Conservation (phyloP, 2,329 filamentous ascomycete genomes). For the Aureobasidium sp. region DNA sequence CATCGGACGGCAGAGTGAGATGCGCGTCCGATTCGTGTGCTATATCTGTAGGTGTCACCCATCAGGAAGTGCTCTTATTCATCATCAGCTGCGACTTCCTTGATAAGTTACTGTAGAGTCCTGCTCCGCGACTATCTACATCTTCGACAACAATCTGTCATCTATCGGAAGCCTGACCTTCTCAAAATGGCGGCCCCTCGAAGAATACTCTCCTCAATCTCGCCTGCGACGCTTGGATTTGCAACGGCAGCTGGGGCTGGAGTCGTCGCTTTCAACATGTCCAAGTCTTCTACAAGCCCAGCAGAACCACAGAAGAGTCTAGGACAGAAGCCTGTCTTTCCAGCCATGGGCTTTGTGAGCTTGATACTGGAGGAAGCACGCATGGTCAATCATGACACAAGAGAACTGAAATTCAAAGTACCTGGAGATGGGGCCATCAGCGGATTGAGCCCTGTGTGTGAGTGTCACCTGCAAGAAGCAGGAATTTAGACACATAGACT, state of each 20-base stretch:
- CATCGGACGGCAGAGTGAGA: not conserved
- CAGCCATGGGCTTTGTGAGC: constrained; percentile 32
- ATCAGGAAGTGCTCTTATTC: not conserved
- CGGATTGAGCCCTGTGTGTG: constrained; percentile 31
- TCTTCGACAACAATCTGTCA: too few relatives aligned
- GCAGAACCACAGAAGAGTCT: not conserved
- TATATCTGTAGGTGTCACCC: not conserved
- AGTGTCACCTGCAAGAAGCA: not conserved
- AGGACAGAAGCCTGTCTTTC: constrained; percentile 11
- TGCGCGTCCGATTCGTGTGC: not conserved
- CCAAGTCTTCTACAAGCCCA: not conserved
- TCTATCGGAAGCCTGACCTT: too few relatives aligned
- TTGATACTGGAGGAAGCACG: constrained; percentile 45
- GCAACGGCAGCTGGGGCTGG: constrained; percentile 1
- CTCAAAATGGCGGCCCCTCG: not conserved
- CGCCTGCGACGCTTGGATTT: not conserved
- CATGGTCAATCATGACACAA: constrained; percentile 51
- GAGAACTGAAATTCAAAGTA: constrained; percentile 48
- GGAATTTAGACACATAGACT: not conserved
- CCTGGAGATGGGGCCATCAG: constrained; percentile 39
- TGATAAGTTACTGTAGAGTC: constrained; percentile 20
- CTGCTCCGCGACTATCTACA: constrained; percentile 22
- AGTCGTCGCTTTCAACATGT: not conserved
- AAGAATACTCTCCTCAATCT: constrained; percentile 1
- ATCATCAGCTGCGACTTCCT: not conserved